Evolutionary conservation across 2,329 filamentous ascomycete genomes (phyloP), one percentile per base, ranked within the genome.

Genomic region (Ophiostoma triangulosporum): DNA sequence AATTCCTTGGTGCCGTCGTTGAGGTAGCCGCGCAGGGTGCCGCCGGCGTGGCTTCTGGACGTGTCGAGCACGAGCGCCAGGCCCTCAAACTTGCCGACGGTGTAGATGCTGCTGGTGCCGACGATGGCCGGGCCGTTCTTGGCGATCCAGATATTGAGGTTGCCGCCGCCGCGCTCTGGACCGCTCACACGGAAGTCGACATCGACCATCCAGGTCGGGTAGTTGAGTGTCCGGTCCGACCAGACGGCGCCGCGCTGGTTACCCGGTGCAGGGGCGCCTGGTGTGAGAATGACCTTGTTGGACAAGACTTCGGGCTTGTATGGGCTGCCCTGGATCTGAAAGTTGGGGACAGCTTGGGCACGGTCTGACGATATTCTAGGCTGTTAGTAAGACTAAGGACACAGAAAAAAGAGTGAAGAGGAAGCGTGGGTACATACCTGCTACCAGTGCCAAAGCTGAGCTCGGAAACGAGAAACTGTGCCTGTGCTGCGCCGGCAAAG

Each of bases 101-200:
- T 93, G 70, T 96, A 95, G 60, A 95, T 80, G 68, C 87, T 94
- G 59, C 80, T 77, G 24, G 82, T 77, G 53, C 81, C 83, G 53
- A 95, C 73, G 29, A 74, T 72, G 56, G 75, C 69, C 60, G 78
- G 70, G 31, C 86, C 85, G 56, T 86, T 77, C 61, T 80, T 82
- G 51, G 80, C 83, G 64, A 94, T 88, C 93, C 93, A 98, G 62
- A 98, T 76, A 68, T 97, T 91, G 60, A 98, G 73, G 69, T 94
- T 96, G 49, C 93, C 93, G 55, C 84, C 82, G 50, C 83, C 88
- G 61, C 87, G 76, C 64, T 97, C 93, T 58, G 85, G 84, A 7
- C 93, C 93, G 57, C 80, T 88, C 51, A 83, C 87, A 60, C 93
- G 81, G 69, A 98, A 96, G 64, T 93, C 84, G 61, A 97, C 75